phyloP scores from a whole-genome alignment of 2,329 filamentous ascomycete genomes.

The Ophiognomonia clavigignenti-juglandacearum region DNA sequence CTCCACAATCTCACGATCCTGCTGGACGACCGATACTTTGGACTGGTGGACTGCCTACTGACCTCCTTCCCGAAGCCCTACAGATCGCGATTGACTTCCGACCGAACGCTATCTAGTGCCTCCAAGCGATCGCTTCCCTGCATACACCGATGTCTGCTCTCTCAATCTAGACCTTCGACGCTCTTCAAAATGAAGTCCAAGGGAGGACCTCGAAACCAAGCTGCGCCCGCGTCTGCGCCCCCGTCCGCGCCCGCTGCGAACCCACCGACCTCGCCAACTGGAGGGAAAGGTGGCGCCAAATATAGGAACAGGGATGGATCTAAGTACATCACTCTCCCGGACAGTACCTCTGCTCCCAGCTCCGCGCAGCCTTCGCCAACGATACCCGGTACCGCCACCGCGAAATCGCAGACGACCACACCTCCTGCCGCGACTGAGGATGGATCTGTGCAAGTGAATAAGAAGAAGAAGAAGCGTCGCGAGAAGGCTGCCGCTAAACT shows the following conservation, averaged over 20 bases:
- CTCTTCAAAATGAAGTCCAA: conserved; percentile 20
- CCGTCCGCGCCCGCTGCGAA: conserved; percentile 26
- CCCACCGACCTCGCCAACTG: conserved; percentile 48
- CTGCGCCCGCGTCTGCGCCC: conserved; percentile 20
- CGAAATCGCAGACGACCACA: conserved; percentile 24
- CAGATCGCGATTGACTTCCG: conserved; percentile 8
- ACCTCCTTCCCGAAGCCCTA: neutral
- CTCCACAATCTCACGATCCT: neutral
- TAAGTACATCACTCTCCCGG: conserved; percentile 62
- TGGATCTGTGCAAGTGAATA: conserved; percentile 55
- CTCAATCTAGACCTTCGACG: conserved; percentile 3
- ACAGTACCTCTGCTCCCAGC: conserved; percentile 37
- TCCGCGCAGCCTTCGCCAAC: conserved; percentile 51
- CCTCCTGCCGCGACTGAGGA: conserved; percentile 15
- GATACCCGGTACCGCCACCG: conserved; percentile 27
- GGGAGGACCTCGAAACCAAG: conserved; percentile 27
- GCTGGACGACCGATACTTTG: neutral
- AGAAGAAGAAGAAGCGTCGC: conserved; percentile 92
- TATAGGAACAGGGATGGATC: conserved; percentile 66
- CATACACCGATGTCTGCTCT: conserved; percentile 4
- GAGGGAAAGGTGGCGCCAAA: conserved; percentile 44
- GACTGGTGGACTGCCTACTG: neutral
- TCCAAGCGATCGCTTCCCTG: conserved; percentile 5
- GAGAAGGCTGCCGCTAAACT: conserved; percentile 76
- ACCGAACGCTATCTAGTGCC: neutral